Conservation (phyloP, 202 grass and related monocot genomes). For the Saccharum hybrid region DNA sequence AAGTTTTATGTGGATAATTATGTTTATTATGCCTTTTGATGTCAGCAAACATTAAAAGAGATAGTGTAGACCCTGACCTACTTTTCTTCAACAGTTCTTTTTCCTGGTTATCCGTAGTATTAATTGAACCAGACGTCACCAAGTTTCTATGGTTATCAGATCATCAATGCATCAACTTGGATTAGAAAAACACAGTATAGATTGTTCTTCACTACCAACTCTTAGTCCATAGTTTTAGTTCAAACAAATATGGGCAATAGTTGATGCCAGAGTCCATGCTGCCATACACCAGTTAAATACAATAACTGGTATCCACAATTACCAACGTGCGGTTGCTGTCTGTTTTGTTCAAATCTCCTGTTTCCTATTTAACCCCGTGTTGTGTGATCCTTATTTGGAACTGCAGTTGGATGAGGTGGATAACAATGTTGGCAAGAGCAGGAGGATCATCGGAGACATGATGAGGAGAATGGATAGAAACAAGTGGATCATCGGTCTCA, state of each 20-base stretch:
- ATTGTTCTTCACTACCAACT: constrained; percentile 24
- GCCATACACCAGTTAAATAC: constrained; percentile 9
- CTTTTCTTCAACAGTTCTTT: constrained; percentile 6
- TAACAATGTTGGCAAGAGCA: constrained; percentile 72
- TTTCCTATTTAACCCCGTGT: not conserved
- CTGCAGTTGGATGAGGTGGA: constrained; percentile 70
- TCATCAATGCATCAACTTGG: constrained; percentile 16
- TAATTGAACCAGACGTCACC: not conserved
- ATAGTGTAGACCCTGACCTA: not conserved
- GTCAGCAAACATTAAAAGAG: not conserved
- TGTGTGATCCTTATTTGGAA: constrained; percentile 28
- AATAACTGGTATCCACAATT: constrained; percentile 10
- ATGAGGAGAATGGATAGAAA: constrained; percentile 86
- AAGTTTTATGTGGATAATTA: constrained; percentile 24
- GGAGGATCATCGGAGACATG: constrained; percentile 70
- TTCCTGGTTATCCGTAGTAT: constrained; percentile 12
- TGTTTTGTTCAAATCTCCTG: constrained; percentile 3
- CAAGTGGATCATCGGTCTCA: constrained; percentile 76
- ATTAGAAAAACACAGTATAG: not conserved
- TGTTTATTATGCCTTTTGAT: constrained; percentile 10
- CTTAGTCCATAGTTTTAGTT: not conserved
- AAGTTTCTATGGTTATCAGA: not conserved
- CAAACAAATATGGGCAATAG: not conserved
- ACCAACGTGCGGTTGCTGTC: not conserved
- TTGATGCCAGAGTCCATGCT: constrained; percentile 11